Conservation (phyloP, 305 asterid genomes). For the Fraxinus dipetala region DNA sequence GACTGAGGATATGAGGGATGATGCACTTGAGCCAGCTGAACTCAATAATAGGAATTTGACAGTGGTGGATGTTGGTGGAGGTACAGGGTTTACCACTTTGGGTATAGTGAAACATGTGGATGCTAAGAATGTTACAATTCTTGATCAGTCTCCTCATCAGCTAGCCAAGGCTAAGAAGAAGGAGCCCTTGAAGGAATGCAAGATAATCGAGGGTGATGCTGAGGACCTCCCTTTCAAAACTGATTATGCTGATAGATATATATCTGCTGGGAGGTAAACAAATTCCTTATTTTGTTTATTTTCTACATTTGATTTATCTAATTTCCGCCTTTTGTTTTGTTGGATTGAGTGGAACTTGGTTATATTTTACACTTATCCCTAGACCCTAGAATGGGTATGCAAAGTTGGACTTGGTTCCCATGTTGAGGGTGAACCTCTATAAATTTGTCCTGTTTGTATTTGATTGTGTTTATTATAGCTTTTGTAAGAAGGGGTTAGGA, state of each 20-base stretch:
- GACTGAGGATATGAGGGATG: constrained; percentile 98
- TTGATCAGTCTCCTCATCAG: constrained; percentile 70
- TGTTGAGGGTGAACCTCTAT: neutral
- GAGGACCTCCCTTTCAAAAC: constrained; percentile 92
- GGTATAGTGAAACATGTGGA: constrained; percentile 49
- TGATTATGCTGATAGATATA: constrained; percentile 72
- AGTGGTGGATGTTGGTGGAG: constrained; percentile 96
- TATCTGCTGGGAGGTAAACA: constrained; percentile 88
- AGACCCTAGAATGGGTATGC: neutral
- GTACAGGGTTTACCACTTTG: constrained; percentile 70
- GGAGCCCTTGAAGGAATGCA: constrained; percentile 84
- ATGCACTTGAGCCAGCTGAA: constrained; percentile 93
- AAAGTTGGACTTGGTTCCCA: neutral
- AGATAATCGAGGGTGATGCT: constrained; percentile 84
- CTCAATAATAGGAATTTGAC: constrained; percentile 43
- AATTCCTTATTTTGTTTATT: neutral
- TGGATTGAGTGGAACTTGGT: neutral
- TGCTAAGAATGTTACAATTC: constrained; percentile 93
- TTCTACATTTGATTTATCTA: neutral
- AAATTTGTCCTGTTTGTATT: neutral
- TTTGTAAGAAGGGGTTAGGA: neutral
- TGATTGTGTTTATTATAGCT: neutral
- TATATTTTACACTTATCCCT: neutral
- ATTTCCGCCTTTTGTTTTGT: neutral
- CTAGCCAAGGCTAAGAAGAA: constrained; percentile 87